These are phyloP conservation scores for Cladobotryum protrusum DNA, from an alignment of 2,329 filamentous ascomycete species.

Conservation along the genomic window DNA sequence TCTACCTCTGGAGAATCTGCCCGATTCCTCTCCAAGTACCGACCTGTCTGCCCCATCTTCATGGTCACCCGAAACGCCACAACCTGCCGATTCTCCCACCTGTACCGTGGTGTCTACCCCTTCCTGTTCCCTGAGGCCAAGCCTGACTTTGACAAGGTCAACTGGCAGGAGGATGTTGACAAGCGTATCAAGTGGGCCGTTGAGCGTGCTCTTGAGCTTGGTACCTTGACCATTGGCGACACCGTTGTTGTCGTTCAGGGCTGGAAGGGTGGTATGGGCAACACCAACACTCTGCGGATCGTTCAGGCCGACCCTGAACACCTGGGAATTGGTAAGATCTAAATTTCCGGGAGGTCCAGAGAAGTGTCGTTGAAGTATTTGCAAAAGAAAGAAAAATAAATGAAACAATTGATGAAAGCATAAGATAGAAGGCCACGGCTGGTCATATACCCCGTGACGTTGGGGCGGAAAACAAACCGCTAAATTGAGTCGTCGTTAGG, in stretches of 20 bases:
- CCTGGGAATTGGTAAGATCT: slow-evolving; percentile 47
- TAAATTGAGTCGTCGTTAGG: neutral
- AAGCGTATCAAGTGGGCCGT: slow-evolving; percentile 97
- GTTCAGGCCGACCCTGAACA: slow-evolving; percentile 55
- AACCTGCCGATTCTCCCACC: slow-evolving; percentile 82
- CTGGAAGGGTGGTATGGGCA: slow-evolving; percentile 87
- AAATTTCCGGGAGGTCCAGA: slow-evolving; percentile 7
- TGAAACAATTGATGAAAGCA: slow-evolving; percentile 22
- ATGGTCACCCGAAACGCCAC: slow-evolving; percentile 89
- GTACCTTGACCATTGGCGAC: slow-evolving; percentile 65
- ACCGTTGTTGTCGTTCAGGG: slow-evolving; percentile 79
- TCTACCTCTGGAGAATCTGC: slow-evolving; percentile 95
- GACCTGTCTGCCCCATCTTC: slow-evolving; percentile 97
- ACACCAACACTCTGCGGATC: slow-evolving; percentile 74
- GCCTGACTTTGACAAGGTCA: slow-evolving; percentile 86
- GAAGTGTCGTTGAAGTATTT: slow-evolving; percentile 12
- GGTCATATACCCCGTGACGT: neutral
- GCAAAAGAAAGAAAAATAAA: slow-evolving; percentile 16
- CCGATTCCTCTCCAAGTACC: slow-evolving; percentile 94
- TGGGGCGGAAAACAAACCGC: neutral
- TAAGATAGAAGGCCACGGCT: neutral
- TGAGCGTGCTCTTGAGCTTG: slow-evolving; percentile 75
- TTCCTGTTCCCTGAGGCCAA: slow-evolving; percentile 92
- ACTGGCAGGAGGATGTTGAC: slow-evolving; percentile 99
- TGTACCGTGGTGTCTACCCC: slow-evolving; percentile 97